Evolutionary conservation across 768 basidiomycete genomes (phyloP), one percentile per base, ranked within the genome.

Genomic region (Pleurotus pulmonarius): DNA sequence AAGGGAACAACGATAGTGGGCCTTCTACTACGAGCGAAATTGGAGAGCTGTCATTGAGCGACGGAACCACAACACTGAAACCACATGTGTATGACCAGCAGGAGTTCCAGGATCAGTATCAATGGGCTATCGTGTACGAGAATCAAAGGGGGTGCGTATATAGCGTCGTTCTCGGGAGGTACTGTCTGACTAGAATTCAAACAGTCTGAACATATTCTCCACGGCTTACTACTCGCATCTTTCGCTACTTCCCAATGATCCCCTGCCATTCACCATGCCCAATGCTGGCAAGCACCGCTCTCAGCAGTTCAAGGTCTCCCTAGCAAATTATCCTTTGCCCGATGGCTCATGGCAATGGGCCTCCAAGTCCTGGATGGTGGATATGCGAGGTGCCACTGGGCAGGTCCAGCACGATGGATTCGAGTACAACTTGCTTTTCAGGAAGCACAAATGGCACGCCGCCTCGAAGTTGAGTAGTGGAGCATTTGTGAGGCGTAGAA

Each of bases 321-420:
- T 90, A 4, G 66, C 70, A 3, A 78, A 79, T 55, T 93, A 87
- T 63, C 87, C 87, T 7, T 78, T 92, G 22, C 90, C 90, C 2
- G 88, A 92, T 60, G 90, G 88, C 20, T 80, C 77, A 18, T 93
- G 91, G 91, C 79, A 72, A 51, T 93, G 90, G 90, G 83, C 91
- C 1, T 90, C 88, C 41, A 81, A 81, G 43, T 70, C 80, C 5
- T 93, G 90, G 90, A 88, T 92, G 88, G 83, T 92, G 57, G 91
- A 93, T 72, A 92, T 93, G 90, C 87, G 87, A 41, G 81, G 83
- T 25, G 83, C 88, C 61, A 73, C 74, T 20, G 88, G 88, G 49
- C 81, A 87, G 62, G 86, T 91, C 2, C 88, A 91, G 61, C 80
- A 87, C 60, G 90, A 92, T 61, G 90, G 90, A 51, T 93, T 91